Percentiles rank a stretch among this genome's conserved stretches.
Conservation (phyloP, 2,329 filamentous ascomycete species). For the Laburnicola sp. region DNA sequence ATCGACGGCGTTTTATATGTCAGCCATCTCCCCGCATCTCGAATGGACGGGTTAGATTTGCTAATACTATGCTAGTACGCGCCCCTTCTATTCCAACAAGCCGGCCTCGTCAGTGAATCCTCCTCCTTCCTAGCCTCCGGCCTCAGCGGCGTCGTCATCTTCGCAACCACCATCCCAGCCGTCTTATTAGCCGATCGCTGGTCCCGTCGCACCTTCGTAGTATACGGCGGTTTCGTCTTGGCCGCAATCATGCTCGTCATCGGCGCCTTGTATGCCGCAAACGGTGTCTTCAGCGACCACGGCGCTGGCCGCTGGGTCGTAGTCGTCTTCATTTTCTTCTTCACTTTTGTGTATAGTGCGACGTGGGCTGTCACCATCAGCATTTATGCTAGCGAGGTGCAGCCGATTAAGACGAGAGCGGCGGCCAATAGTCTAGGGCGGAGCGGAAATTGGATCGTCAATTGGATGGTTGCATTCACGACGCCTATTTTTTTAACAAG, state of each 20-base stretch:
- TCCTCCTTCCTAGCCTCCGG: constrained; percentile 64
- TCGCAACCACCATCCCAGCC: constrained; percentile 60
- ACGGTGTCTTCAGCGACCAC: constrained; percentile 45
- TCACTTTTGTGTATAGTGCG: constrained; percentile 51
- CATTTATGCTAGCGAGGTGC: constrained; percentile 63
- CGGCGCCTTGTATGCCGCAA: constrained; percentile 56
- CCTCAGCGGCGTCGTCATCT: constrained; percentile 60
- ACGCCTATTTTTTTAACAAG: constrained; percentile 55
- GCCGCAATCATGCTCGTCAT: constrained; percentile 56
- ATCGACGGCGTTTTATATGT: constrained; percentile 67
- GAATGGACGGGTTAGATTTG: background rate
- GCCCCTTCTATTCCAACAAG: constrained; percentile 61
- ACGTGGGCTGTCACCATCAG: constrained; percentile 60
- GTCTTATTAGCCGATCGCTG: constrained; percentile 59
- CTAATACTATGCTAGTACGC: constrained; percentile 57
- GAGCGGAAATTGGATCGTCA: constrained; percentile 41
- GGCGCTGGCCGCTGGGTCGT: constrained; percentile 55
- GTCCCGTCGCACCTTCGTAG: constrained; percentile 57
- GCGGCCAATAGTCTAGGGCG: constrained; percentile 51
- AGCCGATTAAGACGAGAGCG: constrained; percentile 58
- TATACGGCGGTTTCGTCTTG: constrained; percentile 58
- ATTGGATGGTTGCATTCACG: constrained; percentile 45
- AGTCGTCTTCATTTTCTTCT: constrained; percentile 55
- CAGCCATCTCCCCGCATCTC: constrained; percentile 24
- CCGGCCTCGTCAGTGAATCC: constrained; percentile 56